Base-by-base conservation (phyloP, 345 rosid species). In the Eucalyptus pauciflora region DNA sequence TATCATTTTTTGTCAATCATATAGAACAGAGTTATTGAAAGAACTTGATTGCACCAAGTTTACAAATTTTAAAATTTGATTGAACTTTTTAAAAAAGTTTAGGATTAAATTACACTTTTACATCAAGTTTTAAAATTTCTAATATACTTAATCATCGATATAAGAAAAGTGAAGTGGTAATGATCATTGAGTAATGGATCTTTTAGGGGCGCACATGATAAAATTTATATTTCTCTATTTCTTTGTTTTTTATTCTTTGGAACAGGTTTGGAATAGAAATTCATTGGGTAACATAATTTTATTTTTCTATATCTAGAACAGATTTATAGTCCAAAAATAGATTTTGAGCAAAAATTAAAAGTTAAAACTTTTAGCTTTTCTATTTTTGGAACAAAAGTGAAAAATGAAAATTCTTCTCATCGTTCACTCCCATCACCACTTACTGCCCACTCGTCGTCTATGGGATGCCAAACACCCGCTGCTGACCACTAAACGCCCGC, bases 271-370 rank as follows among this genome's bases (percentile, higher is more conserved):
- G 0, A 52, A 52, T 8, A 52, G 0, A 52, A 52, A 18, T 52
- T 0, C 0, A 52, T 52, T 2, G 0, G 4, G 10, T 18, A 52
- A 52, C 2, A 0, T 0, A 52, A 52, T 17, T 13, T 5, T 1
- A 7, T 1, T 3, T 6, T 45, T 45, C 48, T 45, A 45, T 45
- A 1, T 45, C 48, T 45, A 45, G 48, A 45, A 45, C 10, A 8
- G 48, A 45, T 45, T 45, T 45, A 8, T 45, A 45, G 48, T 45
- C 48, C 48, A 45, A 45, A 45, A 45, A 0, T 18, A 52, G 4
- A 7, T 52, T 52, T 52, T 22, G 2, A 52, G 2, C 0, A 52
- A 0, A 18, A 52, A 18, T 52, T 0, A 52, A 0, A 52, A 0
- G 58, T 0, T 52, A 52, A 52, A 17, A 17, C 3, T 52, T 51